Evolutionary conservation across 805 yeast species (phyloP).

Genomic region (Ascoidea asiatica): DNA sequence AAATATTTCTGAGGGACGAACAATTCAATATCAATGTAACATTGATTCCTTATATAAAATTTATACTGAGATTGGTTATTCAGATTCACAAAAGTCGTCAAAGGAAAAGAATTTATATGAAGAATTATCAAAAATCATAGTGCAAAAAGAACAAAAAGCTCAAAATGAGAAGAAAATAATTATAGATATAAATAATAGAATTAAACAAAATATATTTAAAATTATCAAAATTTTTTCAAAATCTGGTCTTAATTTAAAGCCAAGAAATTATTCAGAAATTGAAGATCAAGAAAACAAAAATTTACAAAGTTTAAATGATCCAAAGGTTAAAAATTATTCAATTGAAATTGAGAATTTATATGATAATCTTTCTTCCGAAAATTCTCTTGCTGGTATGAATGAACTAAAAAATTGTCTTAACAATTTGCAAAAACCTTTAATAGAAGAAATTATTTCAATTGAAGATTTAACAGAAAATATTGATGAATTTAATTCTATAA

Average conservation of each 20-base stretch:
- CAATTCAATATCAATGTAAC: too few relatives aligned
- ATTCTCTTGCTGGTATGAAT: neutral
- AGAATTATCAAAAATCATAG: neutral
- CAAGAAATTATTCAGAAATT: neutral
- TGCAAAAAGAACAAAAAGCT: neutral
- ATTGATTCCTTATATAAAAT: neutral
- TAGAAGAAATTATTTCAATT: neutral
- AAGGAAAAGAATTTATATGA: slow-evolving; percentile 1
- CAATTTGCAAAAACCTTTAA: neutral
- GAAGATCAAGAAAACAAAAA: neutral
- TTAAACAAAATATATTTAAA: slow-evolving; percentile 9
- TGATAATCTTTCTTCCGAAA: neutral
- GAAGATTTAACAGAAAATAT: neutral
- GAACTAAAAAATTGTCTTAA: too few relatives aligned
- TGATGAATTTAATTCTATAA: neutral
- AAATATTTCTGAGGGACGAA: too few relatives aligned
- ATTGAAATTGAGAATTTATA: neutral
- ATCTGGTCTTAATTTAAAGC: slow-evolving; percentile 5
- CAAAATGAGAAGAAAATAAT: slow-evolving; percentile 1
- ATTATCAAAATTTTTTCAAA: slow-evolving; percentile 7
- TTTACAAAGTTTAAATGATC: neutral
- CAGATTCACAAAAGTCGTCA: neutral
- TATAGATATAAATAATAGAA: slow-evolving; percentile 1
- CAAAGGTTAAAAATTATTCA: neutral
- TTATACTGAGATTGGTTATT: slow-evolving; percentile 7